Conservation (phyloP, 1,284 basidiomycete species). For the Phenoliferia sp. region DNA sequence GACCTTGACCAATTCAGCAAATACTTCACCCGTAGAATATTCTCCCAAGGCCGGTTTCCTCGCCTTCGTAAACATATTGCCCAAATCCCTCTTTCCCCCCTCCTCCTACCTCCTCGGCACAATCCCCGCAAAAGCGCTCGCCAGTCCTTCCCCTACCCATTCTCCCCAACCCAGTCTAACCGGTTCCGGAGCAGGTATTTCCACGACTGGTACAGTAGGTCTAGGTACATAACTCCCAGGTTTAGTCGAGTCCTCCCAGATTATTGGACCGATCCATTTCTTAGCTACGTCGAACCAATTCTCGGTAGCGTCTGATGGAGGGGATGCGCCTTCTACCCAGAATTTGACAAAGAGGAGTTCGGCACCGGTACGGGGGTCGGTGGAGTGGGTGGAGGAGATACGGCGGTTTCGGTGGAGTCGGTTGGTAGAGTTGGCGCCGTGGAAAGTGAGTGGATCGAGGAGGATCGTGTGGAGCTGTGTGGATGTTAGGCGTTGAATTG, state of each 20-base stretch:
- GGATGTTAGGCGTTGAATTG: not conserved
- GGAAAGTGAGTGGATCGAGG: slow-evolving; percentile 21
- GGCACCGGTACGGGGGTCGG: slow-evolving; percentile 14
- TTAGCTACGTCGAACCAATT: slow-evolving; percentile 23
- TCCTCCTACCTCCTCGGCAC: slow-evolving; percentile 7
- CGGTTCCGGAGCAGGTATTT: slow-evolving; percentile 1
- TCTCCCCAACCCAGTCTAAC: slow-evolving; percentile 1
- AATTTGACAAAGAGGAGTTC: slow-evolving; percentile 29
- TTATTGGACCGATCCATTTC: slow-evolving; percentile 20
- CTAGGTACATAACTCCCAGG: slow-evolving; percentile 16
- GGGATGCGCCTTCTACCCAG: slow-evolving; percentile 16
- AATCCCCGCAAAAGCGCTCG: slow-evolving; percentile 7
- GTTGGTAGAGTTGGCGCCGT: slow-evolving; percentile 16
- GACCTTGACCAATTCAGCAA: slow-evolving; percentile 31
- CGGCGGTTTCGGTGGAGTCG: slow-evolving; percentile 23
- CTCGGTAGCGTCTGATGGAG: not conserved
- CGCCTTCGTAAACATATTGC: slow-evolving; percentile 17
- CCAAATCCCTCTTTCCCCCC: not conserved
- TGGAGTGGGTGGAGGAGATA: slow-evolving; percentile 11
- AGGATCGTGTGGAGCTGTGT: slow-evolving; percentile 13
- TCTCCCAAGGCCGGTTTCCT: slow-evolving; percentile 29
- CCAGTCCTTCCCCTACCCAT: slow-evolving; percentile 6
- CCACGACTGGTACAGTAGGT: not conserved
- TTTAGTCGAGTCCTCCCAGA: slow-evolving; percentile 24
- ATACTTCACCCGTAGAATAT: slow-evolving; percentile 23